Evolutionary conservation across 1,139 yeast species (phyloP).

Genomic region (Yamadazyma songkhlaensis): DNA sequence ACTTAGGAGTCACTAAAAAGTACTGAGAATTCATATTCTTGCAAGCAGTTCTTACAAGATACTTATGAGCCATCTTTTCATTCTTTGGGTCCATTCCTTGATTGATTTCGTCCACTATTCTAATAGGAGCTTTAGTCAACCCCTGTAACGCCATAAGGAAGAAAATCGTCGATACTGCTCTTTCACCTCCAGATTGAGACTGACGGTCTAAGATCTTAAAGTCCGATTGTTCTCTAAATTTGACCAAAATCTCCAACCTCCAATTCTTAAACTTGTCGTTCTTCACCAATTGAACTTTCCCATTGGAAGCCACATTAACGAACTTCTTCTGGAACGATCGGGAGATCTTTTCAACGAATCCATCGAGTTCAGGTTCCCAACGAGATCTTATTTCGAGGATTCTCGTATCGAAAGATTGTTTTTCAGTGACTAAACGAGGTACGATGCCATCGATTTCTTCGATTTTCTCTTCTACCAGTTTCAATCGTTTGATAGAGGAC

Average conservation of each 20-base stretch:
- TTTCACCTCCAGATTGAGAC: conserved; percentile 96
- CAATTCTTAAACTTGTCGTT: conserved; percentile 65
- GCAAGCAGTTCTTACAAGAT: conserved; percentile 86
- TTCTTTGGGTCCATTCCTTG: conserved; percentile 98
- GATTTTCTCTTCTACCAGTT: conserved; percentile 30
- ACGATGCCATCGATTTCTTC: conserved; percentile 25
- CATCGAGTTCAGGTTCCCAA: conserved; percentile 62
- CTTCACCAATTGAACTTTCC: conserved; percentile 63
- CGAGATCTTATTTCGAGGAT: conserved; percentile 36
- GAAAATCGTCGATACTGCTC: conserved; percentile 91
- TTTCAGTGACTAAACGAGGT: conserved; percentile 30
- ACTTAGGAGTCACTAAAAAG: conserved; percentile 89
- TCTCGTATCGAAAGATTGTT: conserved; percentile 25
- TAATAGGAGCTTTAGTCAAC: conserved; percentile 84
- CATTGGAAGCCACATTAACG: conserved; percentile 77
- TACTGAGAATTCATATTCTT: conserved; percentile 65
- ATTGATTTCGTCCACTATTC: conserved; percentile 96
- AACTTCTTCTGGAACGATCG: conserved; percentile 64
- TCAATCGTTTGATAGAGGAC: conserved; percentile 33
- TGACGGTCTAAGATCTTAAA: conserved; percentile 74
- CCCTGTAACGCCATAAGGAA: conserved; percentile 91
- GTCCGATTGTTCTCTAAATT: conserved; percentile 75
- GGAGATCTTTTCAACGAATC: conserved; percentile 54
- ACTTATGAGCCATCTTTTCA: conserved; percentile 82
- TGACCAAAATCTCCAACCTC: conserved; percentile 81